Percentiles rank a stretch among this genome's conserved stretches.
Conservation (phyloP, 495 filamentous ascomycete genomes). For the Clohesyomyces aquaticus region DNA sequence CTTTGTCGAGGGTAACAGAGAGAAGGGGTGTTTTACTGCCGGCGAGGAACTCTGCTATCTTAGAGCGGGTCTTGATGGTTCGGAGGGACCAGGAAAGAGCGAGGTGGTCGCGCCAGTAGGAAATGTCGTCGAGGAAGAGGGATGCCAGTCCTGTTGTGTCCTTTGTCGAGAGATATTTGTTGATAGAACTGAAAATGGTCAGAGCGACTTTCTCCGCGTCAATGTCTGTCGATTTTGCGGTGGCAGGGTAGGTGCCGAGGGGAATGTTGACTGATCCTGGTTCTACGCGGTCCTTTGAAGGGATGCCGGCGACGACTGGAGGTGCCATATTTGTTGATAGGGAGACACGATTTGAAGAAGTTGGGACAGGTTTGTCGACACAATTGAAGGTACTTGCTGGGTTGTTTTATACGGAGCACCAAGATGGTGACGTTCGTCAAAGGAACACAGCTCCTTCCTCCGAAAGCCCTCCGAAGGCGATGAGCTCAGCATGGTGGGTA, state of each 20-base stretch:
- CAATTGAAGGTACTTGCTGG: no score
- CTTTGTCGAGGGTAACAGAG: constrained; percentile 16
- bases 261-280: constrained; percentile 31
- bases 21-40: constrained; percentile 1
- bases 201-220: constrained; percentile 18
- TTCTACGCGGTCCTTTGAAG: constrained; percentile 27
- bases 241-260: constrained; percentile 25
- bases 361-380: no score
- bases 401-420: no score
- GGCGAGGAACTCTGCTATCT: constrained; percentile 27
- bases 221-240: constrained; percentile 5
- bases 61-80: constrained; percentile 31
- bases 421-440: no score
- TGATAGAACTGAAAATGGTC: constrained; percentile 11
- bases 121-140: constrained; percentile 32
- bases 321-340: background rate
- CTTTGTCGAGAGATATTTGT: constrained; percentile 5
- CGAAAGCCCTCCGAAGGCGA: no score
- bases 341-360: no score
- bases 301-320: background rate
- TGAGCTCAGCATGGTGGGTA: no score
- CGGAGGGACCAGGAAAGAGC: constrained; percentile 39
- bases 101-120: constrained; percentile 44
- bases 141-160: constrained; percentile 5
- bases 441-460: no score